Conservation (phyloP, 1,284 basidiomycete species). For the Cerioporus squamosus region DNA sequence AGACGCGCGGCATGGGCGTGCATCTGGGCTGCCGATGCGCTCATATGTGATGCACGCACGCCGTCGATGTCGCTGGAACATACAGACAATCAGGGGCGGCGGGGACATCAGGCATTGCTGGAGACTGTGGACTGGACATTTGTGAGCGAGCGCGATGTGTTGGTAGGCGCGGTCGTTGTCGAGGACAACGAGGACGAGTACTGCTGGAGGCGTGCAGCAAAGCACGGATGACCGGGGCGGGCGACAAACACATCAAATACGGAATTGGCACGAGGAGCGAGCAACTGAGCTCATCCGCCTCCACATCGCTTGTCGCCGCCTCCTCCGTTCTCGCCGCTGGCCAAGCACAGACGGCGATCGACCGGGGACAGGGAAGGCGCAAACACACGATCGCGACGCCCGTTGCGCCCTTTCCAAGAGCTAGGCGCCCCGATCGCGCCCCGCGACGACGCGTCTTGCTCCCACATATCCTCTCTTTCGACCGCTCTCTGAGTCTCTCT, state of each 20-base stretch:
- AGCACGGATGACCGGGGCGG: too few species aligned
- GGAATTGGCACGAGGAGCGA: conserved; percentile 4
- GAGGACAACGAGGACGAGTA: neutral
- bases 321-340: conserved; percentile 8
- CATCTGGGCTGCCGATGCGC: neutral
- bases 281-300: conserved; percentile 15
- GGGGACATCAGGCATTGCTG: neutral
- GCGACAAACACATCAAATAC: conserved; percentile 25
- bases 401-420: too few species aligned
- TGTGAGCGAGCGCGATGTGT: neutral
- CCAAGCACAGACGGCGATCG: too few species aligned
- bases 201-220: too few species aligned
- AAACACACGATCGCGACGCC: too few species aligned
- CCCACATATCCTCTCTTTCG: too few species aligned
- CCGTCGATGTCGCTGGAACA: neutral
- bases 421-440: too few species aligned
- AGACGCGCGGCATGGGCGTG: conserved; percentile 1
- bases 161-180: neutral
- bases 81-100: neutral
- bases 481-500: too few species aligned
- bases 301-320: conserved; percentile 14
- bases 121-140: neutral
- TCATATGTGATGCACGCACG: neutral
- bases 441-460: too few species aligned
- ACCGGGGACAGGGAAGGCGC: too few species aligned